Percentiles rank a stretch among this genome's conserved stretches.
Evolutionary conservation across 1,284 basidiomycete genomes (phyloP).

Genomic region (Ustilago loliicola): DNA sequence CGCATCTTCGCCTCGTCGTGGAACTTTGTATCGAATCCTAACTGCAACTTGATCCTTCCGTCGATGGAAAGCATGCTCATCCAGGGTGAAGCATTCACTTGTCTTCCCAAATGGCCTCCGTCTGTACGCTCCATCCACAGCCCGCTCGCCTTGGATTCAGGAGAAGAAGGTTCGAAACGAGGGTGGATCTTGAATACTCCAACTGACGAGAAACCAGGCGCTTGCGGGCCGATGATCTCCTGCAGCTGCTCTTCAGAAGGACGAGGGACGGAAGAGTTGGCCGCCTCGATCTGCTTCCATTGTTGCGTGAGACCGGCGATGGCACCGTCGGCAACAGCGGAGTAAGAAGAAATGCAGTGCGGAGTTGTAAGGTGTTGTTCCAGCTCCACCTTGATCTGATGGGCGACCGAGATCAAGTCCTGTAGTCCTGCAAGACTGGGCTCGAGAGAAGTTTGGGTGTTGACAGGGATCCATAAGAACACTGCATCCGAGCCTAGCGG

Average conservation of each 20-base stretch:
- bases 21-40: slow-evolving; percentile 45
- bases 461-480: slow-evolving; percentile 45
- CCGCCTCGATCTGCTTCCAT: slow-evolving; percentile 18
- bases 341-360: slow-evolving; percentile 30
- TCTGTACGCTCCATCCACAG: slow-evolving; percentile 30
- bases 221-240: slow-evolving; percentile 34
- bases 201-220: slow-evolving; percentile 34
- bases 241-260: slow-evolving; percentile 4
- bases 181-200: slow-evolving; percentile 11
- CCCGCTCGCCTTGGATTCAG: slow-evolving; percentile 10
- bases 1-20: slow-evolving; percentile 33
- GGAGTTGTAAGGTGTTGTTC: slow-evolving; percentile 22
- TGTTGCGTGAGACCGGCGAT: slow-evolving; percentile 15
- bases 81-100: slow-evolving; percentile 51
- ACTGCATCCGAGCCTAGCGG: slow-evolving; percentile 47
- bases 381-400: slow-evolving; percentile 19
- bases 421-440: slow-evolving; percentile 8
- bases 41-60: slow-evolving; percentile 35
- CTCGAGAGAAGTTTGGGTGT: slow-evolving; percentile 18
- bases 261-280: background rate
- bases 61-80: slow-evolving; percentile 41
- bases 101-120: slow-evolving; percentile 28
- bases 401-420: slow-evolving; percentile 13
- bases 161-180: slow-evolving; percentile 21
- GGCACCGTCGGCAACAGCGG: slow-evolving; percentile 2